Conservation (phyloP, 805 yeast species). For the Jamesozyma jinghongensis region DNA sequence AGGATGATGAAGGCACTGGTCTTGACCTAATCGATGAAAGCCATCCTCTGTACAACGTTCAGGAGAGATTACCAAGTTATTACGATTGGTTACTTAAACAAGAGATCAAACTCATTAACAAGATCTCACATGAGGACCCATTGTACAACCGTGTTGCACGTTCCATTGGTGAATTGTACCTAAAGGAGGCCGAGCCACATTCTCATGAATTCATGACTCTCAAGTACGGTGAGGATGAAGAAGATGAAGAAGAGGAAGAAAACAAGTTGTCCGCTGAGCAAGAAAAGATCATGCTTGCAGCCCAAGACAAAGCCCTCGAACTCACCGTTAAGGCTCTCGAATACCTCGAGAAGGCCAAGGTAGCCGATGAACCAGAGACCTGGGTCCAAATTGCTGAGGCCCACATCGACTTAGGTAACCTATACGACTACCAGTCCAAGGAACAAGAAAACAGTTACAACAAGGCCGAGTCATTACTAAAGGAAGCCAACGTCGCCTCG, state of each 20-base stretch:
- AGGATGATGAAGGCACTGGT: constrained; percentile 33
- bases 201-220: constrained; percentile 45
- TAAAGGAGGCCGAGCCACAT: constrained; percentile 59
- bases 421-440: constrained; percentile 52
- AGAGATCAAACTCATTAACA: constrained; percentile 17
- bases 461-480: constrained; percentile 59
- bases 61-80: constrained; percentile 34
- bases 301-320: constrained; percentile 42
- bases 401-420: constrained; percentile 65
- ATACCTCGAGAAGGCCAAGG: constrained; percentile 50
- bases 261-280: constrained; percentile 23
- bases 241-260: constrained; percentile 24
- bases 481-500: constrained; percentile 69
- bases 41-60: constrained; percentile 49
- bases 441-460: constrained; percentile 61
- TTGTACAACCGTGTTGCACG: constrained; percentile 37
- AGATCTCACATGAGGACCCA: constrained; percentile 8
- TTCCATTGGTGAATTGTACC: constrained; percentile 51
- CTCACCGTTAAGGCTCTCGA: constrained; percentile 46
- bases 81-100: constrained; percentile 39
- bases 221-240: constrained; percentile 50
- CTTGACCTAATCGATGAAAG: constrained; percentile 29
- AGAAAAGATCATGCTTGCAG: constrained; percentile 25
- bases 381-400: constrained; percentile 88
- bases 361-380: constrained; percentile 65